Conservation (phyloP, 2,329 filamentous ascomycete genomes). For the Colletotrichum siamense region DNA sequence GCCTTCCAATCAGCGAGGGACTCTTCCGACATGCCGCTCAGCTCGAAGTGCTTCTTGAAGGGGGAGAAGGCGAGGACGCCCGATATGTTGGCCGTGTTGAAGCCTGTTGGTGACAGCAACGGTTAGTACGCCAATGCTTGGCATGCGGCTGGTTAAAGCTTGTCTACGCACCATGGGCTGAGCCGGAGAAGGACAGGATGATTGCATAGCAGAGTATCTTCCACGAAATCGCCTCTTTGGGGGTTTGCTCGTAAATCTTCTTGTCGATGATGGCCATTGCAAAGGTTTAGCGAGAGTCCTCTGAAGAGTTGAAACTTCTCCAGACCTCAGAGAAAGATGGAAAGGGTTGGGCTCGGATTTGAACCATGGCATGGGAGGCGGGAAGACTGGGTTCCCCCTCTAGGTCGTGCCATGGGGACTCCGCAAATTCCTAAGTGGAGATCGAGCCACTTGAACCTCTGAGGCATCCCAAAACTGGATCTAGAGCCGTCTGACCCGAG, state of each 20-base stretch:
- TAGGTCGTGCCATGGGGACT: background rate
- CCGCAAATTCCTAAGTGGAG: background rate
- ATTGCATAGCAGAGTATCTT: background rate
- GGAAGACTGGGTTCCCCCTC: background rate
- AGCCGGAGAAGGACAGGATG: background rate
- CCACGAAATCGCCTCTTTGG: background rate
- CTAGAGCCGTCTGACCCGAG: background rate
- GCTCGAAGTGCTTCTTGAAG: background rate
- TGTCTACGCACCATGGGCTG: background rate
- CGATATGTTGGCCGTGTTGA: background rate
- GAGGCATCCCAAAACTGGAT: background rate
- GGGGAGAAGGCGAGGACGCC: background rate
- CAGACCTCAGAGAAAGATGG: background rate
- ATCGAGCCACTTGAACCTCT: background rate
- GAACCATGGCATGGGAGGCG: background rate
- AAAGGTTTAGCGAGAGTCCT: fast-evolving
- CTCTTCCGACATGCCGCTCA: background rate
- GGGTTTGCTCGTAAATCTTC: background rate
- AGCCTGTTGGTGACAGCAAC: background rate
- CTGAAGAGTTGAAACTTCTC: background rate
- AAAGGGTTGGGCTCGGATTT: background rate
- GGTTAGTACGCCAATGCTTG: background rate
- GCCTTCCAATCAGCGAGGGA: background rate
- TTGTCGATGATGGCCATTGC: background rate
- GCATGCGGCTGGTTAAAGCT: background rate